A percentile compares a stretch with the other conserved stretches of the same genome.
Conservation (phyloP, 768 basidiomycete genomes). For the Leccinum subgranulosum region DNA sequence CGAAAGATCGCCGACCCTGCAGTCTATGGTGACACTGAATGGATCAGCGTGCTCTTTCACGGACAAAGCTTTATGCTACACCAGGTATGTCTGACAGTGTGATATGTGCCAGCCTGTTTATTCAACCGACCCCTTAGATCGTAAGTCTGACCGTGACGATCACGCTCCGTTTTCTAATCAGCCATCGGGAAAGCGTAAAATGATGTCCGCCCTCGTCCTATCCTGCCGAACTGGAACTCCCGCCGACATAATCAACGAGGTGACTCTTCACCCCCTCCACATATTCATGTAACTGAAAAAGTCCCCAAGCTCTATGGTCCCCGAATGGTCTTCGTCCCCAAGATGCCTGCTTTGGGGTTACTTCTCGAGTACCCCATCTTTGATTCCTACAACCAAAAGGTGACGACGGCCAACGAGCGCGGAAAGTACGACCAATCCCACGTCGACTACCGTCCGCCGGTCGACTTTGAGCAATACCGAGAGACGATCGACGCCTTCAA, state of each 20-base stretch:
- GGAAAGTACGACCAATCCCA: slow-evolving; percentile 49
- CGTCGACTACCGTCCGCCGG: slow-evolving; percentile 63
- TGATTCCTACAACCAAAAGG: slow-evolving; percentile 67
- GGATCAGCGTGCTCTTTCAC: slow-evolving; percentile 91
- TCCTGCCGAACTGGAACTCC: slow-evolving; percentile 75
- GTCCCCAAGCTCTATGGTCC: slow-evolving; percentile 69
- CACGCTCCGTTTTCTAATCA: slow-evolving; percentile 8
- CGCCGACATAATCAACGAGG: slow-evolving; percentile 69
- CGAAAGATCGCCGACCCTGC: slow-evolving; percentile 76
- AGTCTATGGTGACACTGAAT: slow-evolving; percentile 88
- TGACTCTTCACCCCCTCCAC: slow-evolving; percentile 20
- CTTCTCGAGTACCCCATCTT: slow-evolving; percentile 87
- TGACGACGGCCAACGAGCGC: slow-evolving; percentile 39
- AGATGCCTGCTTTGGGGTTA: slow-evolving; percentile 93
- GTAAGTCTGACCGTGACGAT: slow-evolving; percentile 19
- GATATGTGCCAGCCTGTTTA: background rate
- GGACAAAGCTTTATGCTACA: slow-evolving; percentile 99
- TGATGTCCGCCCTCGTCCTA: slow-evolving; percentile 88
- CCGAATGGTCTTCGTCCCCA: slow-evolving; percentile 78
- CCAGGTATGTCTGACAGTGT: slow-evolving; percentile 59
- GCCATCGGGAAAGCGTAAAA: slow-evolving; percentile 72
- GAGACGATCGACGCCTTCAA: slow-evolving; percentile 80
- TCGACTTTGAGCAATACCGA: slow-evolving; percentile 69
- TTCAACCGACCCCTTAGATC: slow-evolving; percentile 25
- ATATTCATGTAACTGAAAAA: background rate